Evolutionary conservation across 176 grass and related monocot species (phyloP).

Genomic region (Thalia dealbata): DNA sequence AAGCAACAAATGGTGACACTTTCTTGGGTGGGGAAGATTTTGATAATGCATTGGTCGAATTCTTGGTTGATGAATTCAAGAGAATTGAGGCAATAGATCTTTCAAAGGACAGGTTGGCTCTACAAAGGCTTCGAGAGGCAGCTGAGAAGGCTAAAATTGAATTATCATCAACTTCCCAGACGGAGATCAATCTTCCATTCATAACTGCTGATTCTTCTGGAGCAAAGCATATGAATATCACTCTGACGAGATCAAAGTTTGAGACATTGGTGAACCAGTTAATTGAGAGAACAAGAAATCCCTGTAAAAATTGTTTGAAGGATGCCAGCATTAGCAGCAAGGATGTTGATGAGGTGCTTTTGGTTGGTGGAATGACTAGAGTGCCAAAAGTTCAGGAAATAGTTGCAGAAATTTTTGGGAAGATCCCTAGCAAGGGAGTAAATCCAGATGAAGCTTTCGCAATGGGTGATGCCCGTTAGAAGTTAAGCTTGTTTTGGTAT

Average conservation of each 20-base stretch:
- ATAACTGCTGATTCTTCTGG: conserved; percentile 69
- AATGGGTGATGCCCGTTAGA: conserved; percentile 57
- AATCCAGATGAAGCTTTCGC: conserved; percentile 74
- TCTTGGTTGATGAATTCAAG: conserved; percentile 57
- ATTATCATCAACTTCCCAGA: conserved; percentile 61
- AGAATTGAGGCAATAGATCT: conserved; percentile 55
- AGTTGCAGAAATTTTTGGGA: conserved; percentile 51
- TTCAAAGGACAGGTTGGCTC: conserved; percentile 51
- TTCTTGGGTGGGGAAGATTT: conserved; percentile 86
- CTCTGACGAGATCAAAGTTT: conserved; percentile 59
- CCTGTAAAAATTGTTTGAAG: conserved; percentile 63
- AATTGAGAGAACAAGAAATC: conserved; percentile 56
- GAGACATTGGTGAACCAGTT: conserved; percentile 52
- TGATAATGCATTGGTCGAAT: conserved; percentile 60
- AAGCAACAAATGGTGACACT: conserved; percentile 74
- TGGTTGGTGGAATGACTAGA: conserved; percentile 74
- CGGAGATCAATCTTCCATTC: conserved; percentile 69
- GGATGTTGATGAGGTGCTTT: conserved; percentile 64
- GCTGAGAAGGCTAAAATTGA: conserved; percentile 79
- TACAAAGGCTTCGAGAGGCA: conserved; percentile 58
- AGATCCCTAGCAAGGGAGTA: conserved; percentile 59
- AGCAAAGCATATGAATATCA: conserved; percentile 69
- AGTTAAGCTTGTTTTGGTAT: too few relatives aligned
- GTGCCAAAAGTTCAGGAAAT: conserved; percentile 65
- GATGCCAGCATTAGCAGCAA: conserved; percentile 48